phyloP scores from a whole-genome alignment of 2,329 filamentous ascomycete species.

The Trichoderma breve region DNA sequence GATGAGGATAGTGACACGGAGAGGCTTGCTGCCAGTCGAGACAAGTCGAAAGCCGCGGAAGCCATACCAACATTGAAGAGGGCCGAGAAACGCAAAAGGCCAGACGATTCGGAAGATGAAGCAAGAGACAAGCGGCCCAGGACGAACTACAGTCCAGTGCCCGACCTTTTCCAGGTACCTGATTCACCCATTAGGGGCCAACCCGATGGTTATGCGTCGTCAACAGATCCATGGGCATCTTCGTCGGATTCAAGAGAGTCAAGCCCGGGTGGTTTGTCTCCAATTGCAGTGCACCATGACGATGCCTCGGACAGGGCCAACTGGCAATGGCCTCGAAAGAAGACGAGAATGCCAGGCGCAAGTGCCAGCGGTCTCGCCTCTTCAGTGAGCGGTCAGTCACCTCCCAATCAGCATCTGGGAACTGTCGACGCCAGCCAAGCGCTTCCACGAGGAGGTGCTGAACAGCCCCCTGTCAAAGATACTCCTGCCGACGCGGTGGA shows the following conservation, averaged over 20 bases:
- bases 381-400: not conserved
- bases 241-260: too few species aligned
- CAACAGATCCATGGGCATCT: too few species aligned
- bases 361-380: too few species aligned
- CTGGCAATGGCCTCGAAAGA: too few species aligned
- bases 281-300: too few species aligned
- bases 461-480: not conserved
- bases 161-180: too few species aligned
- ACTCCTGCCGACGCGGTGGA: not conserved
- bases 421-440: not conserved
- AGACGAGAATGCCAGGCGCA: too few species aligned
- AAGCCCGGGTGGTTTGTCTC: too few species aligned
- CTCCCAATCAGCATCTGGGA: not conserved
- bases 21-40: not conserved
- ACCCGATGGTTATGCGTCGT: too few species aligned
- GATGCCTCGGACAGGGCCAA: too few species aligned
- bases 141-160: not conserved
- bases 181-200: too few species aligned
- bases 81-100: not conserved
- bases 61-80: not conserved
- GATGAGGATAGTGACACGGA: not conserved
- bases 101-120: not conserved
- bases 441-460: not conserved
- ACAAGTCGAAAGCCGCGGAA: not conserved
- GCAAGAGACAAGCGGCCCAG: not conserved